A percentile compares a stretch with the other conserved stretches of the same genome.
These are phyloP conservation scores for Emergomyces orientalis DNA, from an alignment of 2,329 filamentous ascomycete genomes.

Conservation along the genomic window DNA sequence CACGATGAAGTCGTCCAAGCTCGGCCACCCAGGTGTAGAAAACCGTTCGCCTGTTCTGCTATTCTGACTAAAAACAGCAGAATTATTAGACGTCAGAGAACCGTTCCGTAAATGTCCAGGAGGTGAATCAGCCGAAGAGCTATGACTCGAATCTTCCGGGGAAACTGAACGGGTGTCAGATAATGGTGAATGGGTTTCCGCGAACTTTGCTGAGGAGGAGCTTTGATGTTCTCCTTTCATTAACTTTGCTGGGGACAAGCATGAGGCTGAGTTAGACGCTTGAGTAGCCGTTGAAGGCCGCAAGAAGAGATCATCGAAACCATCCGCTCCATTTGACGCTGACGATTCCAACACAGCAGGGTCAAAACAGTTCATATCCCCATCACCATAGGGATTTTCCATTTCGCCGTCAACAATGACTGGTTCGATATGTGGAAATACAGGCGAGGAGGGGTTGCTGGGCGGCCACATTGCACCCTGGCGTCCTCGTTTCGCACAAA, in stretches of 20 bases:
- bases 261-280: constrained; percentile 22
- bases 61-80: constrained; percentile 24
- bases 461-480: constrained; percentile 26
- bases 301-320: constrained; percentile 36
- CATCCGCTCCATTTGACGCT: constrained; percentile 28
- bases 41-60: constrained; percentile 21
- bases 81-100: constrained; percentile 34
- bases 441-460: constrained; percentile 29
- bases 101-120: constrained; percentile 33
- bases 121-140: constrained; percentile 36
- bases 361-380: constrained; percentile 37
- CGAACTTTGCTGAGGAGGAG: constrained; percentile 10
- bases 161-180: constrained; percentile 39
- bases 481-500: not conserved
- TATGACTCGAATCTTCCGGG: constrained; percentile 35
- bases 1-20: constrained; percentile 27
- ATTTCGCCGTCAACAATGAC: constrained; percentile 37
- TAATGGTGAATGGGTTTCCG: constrained; percentile 23
- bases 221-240: constrained; percentile 11
- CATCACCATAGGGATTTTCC: constrained; percentile 32
- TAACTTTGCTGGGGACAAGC: constrained; percentile 24
- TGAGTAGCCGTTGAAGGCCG: constrained; percentile 25
- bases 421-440: constrained; percentile 32
- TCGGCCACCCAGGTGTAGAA: constrained; percentile 29
- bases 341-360: constrained; percentile 30